These are phyloP conservation scores for Phytophthora uliginosa DNA, from an alignment of 352 stramenopile genomes.

Conservation along the genomic window DNA sequence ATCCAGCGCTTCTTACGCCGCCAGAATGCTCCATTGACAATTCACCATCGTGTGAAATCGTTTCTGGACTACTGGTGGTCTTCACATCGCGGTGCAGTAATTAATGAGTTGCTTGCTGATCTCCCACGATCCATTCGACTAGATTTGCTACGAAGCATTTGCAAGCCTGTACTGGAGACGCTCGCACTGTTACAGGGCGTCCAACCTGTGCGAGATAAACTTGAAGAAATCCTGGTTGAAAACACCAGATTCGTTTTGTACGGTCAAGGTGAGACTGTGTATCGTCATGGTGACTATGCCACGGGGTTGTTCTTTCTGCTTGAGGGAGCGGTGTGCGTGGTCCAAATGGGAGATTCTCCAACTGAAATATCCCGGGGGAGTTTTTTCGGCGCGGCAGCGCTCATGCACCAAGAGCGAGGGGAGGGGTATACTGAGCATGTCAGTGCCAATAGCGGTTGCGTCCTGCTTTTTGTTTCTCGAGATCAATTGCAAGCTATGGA, in stretches of 20 bases:
- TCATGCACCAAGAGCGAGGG: slow-evolving; percentile 43
- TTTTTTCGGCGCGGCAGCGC: slow-evolving; percentile 55
- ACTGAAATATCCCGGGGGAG: slow-evolving; percentile 35
- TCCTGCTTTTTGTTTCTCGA: slow-evolving; percentile 55
- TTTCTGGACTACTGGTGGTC: slow-evolving; percentile 76
- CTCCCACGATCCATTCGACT: slow-evolving; percentile 52
- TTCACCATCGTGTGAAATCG: slow-evolving; percentile 58
- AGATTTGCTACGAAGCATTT: slow-evolving; percentile 55
- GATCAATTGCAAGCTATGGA: slow-evolving; percentile 56
- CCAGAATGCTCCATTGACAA: slow-evolving; percentile 49
- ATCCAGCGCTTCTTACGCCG: slow-evolving; percentile 63
- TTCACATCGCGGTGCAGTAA: slow-evolving; percentile 57
- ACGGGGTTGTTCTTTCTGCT: slow-evolving; percentile 63
- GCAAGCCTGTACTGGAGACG: slow-evolving; percentile 47
- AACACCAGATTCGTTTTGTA: slow-evolving; percentile 56
- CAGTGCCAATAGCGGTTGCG: slow-evolving; percentile 56
- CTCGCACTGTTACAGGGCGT: slow-evolving; percentile 44
- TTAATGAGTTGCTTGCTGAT: slow-evolving; percentile 51
- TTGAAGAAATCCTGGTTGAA: slow-evolving; percentile 51
- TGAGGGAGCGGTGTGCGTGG: slow-evolving; percentile 55
- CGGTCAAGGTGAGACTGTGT: slow-evolving; percentile 62
- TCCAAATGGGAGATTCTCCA: slow-evolving; percentile 24
- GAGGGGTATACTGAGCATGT: slow-evolving; percentile 56
- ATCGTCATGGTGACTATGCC: slow-evolving; percentile 57
- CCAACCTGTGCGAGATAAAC: slow-evolving; percentile 30